Base-by-base conservation (phyloP, 208 protist genomes). In the Plasmodiophora brassicae region DNA sequence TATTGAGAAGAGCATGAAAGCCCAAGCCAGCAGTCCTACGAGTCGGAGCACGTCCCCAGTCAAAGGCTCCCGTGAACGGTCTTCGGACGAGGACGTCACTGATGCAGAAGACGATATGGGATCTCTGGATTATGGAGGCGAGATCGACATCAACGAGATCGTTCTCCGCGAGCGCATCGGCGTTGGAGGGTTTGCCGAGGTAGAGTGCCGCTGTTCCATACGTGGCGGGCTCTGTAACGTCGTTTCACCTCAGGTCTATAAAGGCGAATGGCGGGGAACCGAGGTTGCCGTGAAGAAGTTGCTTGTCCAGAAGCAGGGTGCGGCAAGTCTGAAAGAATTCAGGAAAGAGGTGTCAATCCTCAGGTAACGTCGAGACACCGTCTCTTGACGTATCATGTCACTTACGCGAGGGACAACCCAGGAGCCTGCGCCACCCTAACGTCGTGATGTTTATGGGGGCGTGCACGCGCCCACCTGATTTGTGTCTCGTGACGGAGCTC, bases 381-480 rank as follows among this genome's bases (percentile, higher is more conserved):
- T 38, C n/a, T 5, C 41, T 57, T 57, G 50, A 57, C 41, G n/a
- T 5, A n/a, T n/a, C n/a, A n/a, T n/a, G n/a, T n/a, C n/a, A n/a
- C n/a, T n/a, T n/a, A n/a, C n/a, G n/a, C n/a, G n/a, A n/a, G n/a
- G n/a, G n/a, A n/a, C n/a, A n/a, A n/a, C n/a, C 32, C n/a, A 78
- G 65, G 65, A 78, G n/a, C 41, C n/a, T 78, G 20, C 65, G 65
- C 10, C 65, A 78, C 65, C 65, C 65, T 8, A 78, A 78, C 65
- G 65, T 78, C 20, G 65, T 78, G 5, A 78, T 78, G 65, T 78
- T 78, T 78, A 78, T 78, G 65, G 65, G 65, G 5, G 65, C 65
- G 20, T 78, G 65, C n/a, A 78, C 65, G 20, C 32, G 32, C n/a
- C 65, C 65, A 32, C 65, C 65, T 14, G 41, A 32, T 32, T 38